Percentiles rank a stretch among this genome's conserved stretches.
Evolutionary conservation across 106 monocot species (phyloP).

Genomic region (Dioscorea alata): DNA sequence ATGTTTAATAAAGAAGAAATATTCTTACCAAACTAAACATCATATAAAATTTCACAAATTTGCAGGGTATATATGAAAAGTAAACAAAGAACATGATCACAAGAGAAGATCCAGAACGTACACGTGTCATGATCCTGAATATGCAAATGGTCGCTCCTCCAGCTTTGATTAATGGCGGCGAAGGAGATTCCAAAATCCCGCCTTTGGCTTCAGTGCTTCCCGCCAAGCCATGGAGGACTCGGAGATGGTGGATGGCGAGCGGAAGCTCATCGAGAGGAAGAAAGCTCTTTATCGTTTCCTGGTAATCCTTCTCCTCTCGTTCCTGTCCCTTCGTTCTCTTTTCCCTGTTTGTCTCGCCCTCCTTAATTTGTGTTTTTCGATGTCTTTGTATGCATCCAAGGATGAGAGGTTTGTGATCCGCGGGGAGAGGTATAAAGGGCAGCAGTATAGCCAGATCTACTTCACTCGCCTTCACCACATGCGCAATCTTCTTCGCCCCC

Average conservation of each 20-base stretch:
- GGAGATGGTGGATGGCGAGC: slow-evolving; percentile 30
- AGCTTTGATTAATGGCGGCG: too few relatives aligned
- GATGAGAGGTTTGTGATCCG: slow-evolving; percentile 74
- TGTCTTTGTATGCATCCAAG: slow-evolving; percentile 19
- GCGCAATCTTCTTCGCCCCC: slow-evolving; percentile 55
- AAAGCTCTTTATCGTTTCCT: slow-evolving; percentile 61
- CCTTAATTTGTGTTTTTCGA: neutral
- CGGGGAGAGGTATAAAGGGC: slow-evolving; percentile 78
- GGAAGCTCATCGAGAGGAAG: slow-evolving; percentile 63
- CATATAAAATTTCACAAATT: too few relatives aligned
- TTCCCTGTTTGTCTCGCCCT: neutral
- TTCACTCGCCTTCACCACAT: slow-evolving; percentile 71
- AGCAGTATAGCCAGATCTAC: slow-evolving; percentile 97
- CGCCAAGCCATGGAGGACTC: slow-evolving; percentile 37
- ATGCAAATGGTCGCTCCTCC: too few relatives aligned
- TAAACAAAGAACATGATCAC: too few relatives aligned
- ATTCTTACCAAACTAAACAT: too few relatives aligned
- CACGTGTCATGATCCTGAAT: too few relatives aligned
- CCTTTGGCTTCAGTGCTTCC: slow-evolving; percentile 17
- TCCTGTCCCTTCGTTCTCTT: neutral
- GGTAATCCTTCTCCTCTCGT: slow-evolving; percentile 13
- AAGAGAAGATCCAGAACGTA: too few relatives aligned
- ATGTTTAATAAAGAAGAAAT: too few relatives aligned
- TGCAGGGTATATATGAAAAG: too few relatives aligned
- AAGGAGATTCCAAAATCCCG: too few relatives aligned